phyloP scores from a whole-genome alignment of 2,329 filamentous ascomycete species.

The Xenoacremonium recifei region DNA sequence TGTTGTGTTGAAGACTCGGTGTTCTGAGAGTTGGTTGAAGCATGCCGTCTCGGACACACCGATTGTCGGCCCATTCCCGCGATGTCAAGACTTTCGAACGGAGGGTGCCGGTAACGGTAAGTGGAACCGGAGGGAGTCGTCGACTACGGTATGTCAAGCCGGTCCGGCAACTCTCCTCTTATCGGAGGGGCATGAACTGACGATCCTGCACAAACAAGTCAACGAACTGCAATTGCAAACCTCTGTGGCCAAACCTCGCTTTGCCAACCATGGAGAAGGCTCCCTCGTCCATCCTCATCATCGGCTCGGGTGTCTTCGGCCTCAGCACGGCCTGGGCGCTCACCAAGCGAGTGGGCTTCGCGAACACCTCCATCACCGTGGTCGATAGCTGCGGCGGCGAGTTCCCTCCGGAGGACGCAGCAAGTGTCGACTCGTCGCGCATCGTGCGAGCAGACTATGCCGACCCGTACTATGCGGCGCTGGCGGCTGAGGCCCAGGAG shows the following conservation, averaged over 20 bases:
- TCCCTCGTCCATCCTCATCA: constrained; percentile 59
- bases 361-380: constrained; percentile 54
- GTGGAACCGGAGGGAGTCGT: too few relatives aligned
- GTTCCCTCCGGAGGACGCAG: constrained; percentile 59
- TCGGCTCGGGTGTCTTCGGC: constrained; percentile 68
- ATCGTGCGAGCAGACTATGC: constrained; percentile 77
- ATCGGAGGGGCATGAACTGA: too few relatives aligned
- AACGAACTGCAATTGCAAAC: too few relatives aligned
- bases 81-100: too few relatives aligned
- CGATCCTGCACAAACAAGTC: too few relatives aligned
- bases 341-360: constrained; percentile 57
- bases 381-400: constrained; percentile 56
- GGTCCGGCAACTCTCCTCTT: too few relatives aligned
- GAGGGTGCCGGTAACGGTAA: too few relatives aligned
- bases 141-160: too few relatives aligned
- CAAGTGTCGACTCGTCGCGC: constrained; percentile 62
- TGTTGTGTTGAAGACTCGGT: too few relatives aligned
- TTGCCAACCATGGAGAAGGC: constrained; percentile 26
- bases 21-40: too few relatives aligned
- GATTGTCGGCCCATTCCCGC: too few relatives aligned
- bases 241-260: neutral
- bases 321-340: constrained; percentile 66
- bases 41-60: too few relatives aligned
- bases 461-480: constrained; percentile 69
- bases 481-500: constrained; percentile 69